phyloP scores from a whole-genome alignment of 495 filamentous ascomycete species.

The Rhypophila decipiens region DNA sequence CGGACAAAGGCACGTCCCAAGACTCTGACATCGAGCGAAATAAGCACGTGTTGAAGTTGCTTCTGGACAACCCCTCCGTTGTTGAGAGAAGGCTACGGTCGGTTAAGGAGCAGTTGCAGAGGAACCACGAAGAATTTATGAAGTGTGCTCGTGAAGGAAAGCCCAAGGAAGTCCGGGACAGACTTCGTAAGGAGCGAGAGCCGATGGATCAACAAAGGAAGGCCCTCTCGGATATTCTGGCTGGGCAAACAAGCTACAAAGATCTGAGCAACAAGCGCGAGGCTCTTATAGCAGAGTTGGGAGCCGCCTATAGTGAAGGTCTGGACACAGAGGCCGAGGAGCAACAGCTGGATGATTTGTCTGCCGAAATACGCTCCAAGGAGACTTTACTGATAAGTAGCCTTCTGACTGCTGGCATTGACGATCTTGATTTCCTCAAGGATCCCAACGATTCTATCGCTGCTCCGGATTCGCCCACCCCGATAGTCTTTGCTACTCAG shows the following conservation, averaged over 20 bases:
- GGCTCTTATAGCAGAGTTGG: conserved; percentile 27
- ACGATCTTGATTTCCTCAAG: conserved; percentile 28
- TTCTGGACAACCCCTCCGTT: conserved; percentile 24
- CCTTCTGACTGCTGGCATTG: conserved; percentile 30
- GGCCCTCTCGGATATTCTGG: conserved; percentile 22
- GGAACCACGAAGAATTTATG: conserved; percentile 29
- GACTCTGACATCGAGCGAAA: conserved; percentile 20
- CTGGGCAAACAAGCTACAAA: conserved; percentile 21
- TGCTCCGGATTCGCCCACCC: conserved; percentile 12
- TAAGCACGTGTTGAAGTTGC: conserved; percentile 23
- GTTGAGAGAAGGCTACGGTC: conserved; percentile 22
- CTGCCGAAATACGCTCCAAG: conserved; percentile 20
- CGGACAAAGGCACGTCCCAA: conserved; percentile 8
- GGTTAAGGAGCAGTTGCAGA: conserved; percentile 20
- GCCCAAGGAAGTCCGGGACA: conserved; percentile 25
- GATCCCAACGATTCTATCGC: conserved; percentile 16
- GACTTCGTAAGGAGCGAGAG: conserved; percentile 29
- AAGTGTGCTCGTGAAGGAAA: conserved; percentile 23
- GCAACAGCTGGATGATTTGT: conserved; percentile 27
- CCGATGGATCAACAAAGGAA: conserved; percentile 24
- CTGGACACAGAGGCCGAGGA: conserved; percentile 35
- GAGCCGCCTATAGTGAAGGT: conserved; percentile 30
- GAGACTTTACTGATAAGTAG: conserved; percentile 20
- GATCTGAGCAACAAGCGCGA: conserved; percentile 26
- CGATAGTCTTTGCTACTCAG: conserved; percentile 20